phyloP scores from a whole-genome alignment of 805 yeast species.

The Pichia heedii region DNA sequence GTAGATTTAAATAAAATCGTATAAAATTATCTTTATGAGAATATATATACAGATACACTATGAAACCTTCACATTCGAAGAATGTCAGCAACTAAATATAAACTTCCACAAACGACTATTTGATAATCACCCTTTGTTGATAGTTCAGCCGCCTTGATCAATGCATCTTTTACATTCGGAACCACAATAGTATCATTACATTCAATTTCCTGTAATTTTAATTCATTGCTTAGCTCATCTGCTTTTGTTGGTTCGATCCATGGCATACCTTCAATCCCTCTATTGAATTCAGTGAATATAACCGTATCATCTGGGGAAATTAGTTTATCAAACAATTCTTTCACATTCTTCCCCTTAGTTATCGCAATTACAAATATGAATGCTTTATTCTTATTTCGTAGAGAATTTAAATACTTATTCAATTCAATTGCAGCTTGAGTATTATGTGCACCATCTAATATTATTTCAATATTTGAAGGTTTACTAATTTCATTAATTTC shows the following conservation, averaged over 20 bases:
- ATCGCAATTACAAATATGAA: slow-evolving; percentile 62
- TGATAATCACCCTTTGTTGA: slow-evolving; percentile 7
- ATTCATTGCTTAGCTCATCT: slow-evolving; percentile 22
- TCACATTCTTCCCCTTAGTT: slow-evolving; percentile 61
- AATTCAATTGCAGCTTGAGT: slow-evolving; percentile 74
- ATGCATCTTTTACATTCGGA: slow-evolving; percentile 21
- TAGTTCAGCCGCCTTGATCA: slow-evolving; percentile 17
- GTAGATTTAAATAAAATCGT: too few relatives aligned
- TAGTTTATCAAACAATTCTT: slow-evolving; percentile 44
- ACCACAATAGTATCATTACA: neutral
- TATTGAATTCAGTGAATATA: slow-evolving; percentile 52
- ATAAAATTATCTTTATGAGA: too few relatives aligned
- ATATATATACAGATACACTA: too few relatives aligned
- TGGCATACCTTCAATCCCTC: slow-evolving; percentile 79
- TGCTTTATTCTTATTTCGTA: slow-evolving; percentile 7
- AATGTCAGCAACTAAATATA: slow-evolving; percentile 57
- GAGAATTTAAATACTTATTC: slow-evolving; percentile 38
- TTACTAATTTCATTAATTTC: slow-evolving; percentile 17
- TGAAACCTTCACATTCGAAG: slow-evolving; percentile 29
- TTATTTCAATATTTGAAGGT: neutral
- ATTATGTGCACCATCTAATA: slow-evolving; percentile 93
- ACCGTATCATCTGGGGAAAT: slow-evolving; percentile 41
- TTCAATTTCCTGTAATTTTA: slow-evolving; percentile 19
- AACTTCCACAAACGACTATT: slow-evolving; percentile 59
- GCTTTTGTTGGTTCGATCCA: slow-evolving; percentile 59